A percentile compares a stretch with the other conserved stretches of the same genome.
These are phyloP conservation scores for Cercospora sojina DNA, from an alignment of 2,329 filamentous ascomycete species.

Conservation along the genomic window DNA sequence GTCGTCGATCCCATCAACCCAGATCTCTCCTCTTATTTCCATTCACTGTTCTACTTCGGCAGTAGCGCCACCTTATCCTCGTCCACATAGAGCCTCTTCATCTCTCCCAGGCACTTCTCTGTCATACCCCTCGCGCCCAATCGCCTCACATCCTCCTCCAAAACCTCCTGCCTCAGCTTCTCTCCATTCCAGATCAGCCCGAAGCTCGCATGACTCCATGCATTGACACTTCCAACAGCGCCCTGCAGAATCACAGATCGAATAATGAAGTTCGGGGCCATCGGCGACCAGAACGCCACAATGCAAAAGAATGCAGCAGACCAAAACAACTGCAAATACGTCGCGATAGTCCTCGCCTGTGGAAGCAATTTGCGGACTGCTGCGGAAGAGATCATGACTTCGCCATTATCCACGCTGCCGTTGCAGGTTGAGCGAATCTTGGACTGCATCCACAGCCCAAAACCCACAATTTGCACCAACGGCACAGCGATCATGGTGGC, in stretches of 20 bases:
- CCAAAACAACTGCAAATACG: not conserved
- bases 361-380: not conserved
- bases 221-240: constrained; percentile 2
- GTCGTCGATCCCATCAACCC: not conserved
- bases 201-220: not conserved
- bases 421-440: not conserved
- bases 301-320: not conserved
- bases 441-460: constrained; percentile 1
- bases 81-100: not conserved
- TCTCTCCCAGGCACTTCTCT: not conserved
- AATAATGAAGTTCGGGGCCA: not conserved
- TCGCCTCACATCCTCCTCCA: not conserved
- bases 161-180: not conserved
- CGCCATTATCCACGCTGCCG: not conserved
- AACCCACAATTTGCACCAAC: constrained; percentile 5
- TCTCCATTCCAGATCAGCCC: not conserved
- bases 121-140: not conserved
- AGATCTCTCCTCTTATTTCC: not conserved
- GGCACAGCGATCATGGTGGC: not conserved
- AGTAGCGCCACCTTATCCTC: not conserved
- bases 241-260: constrained; percentile 1
- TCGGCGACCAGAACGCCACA: constrained; percentile 3
- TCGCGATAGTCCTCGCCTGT: not conserved
- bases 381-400: not conserved
- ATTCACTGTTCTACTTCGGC: not conserved